Base-by-base conservation (phyloP, 352 stramenopile species). In the Globisporangium cylindrosporum region DNA sequence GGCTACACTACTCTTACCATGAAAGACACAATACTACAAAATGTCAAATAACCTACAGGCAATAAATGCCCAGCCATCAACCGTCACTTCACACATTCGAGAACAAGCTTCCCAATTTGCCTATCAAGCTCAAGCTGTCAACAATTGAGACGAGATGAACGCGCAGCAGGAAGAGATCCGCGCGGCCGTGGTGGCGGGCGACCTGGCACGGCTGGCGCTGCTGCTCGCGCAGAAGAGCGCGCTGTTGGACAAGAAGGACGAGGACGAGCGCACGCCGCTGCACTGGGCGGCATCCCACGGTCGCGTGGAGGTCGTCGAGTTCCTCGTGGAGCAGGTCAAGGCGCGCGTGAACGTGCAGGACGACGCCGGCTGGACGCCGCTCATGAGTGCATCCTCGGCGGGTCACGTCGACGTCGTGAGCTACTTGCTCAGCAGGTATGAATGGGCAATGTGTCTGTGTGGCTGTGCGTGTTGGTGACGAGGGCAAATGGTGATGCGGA, bases 341-440 rank as follows among this genome's bases (percentile, higher is more conserved):
- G 78, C 74, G n/a, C 49, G 67, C 12, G 71, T 90, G 24, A 81
- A 91, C 62, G 78, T 86, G 25, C 82, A 93, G 73, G 85, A 91
- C 66, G 85, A 91, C 69, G 78, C 81, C 10, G 82, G 82, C 9
- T 93, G 85, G 85, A 91, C 85, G 67, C 81, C 85, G 29, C 75
- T 93, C 36, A 91, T 93, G 85, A 93, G 82, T 67, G 85, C 85
- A 1, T 75, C 73, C 4, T 93, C 85, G 12, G 81, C 85, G 7
- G 82, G 85, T 14, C 80, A 91, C 62, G 75, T 73, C 27, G 73
- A 88, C 3, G 69, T 90, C 27, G 82, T 89, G 57, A 71, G 74
- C 20, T 59, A 86, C 22, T 55, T 93, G 55, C 78, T 92, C 1
- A 82, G 72, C 72, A 80, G 78, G 84, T 92, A 65, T 9, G 74